Conservation (phyloP, 345 rosid species). For the Toxicodendron radicans region DNA sequence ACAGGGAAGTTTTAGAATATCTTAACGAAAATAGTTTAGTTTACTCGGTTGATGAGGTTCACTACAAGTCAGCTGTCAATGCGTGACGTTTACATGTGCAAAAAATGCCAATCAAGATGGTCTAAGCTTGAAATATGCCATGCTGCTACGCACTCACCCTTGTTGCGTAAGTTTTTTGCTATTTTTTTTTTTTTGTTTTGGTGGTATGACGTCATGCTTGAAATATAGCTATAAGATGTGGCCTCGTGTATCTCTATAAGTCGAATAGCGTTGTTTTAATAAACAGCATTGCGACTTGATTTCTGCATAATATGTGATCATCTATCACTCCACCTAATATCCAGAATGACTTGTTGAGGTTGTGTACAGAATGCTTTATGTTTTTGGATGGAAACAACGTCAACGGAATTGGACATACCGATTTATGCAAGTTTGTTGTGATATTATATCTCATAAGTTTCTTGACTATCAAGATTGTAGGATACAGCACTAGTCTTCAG, state of each 20-base stretch:
- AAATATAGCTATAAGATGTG: neutral
- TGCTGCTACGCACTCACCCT: neutral
- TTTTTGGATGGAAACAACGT: neutral
- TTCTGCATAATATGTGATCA: neutral
- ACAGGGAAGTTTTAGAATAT: slow-evolving; percentile 65
- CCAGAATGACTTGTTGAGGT: neutral
- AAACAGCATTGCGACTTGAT: neutral
- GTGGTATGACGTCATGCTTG: neutral
- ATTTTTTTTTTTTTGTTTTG: neutral
- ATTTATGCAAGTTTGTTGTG: too few species aligned
- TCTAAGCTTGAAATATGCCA: neutral
- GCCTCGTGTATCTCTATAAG: neutral
- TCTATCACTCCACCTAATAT: neutral
- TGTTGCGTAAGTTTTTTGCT: neutral
- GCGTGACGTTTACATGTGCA: slow-evolving; percentile 33
- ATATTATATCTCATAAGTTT: too few species aligned
- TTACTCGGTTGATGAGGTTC: slow-evolving; percentile 69
- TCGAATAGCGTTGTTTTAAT: neutral
- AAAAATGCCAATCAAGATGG: neutral
- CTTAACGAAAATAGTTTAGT: slow-evolving; percentile 61
- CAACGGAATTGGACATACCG: too few species aligned
- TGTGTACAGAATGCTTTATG: neutral
- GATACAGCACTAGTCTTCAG: too few species aligned
- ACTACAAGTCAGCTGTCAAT: slow-evolving; percentile 65
- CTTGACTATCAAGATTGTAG: too few species aligned